Conservation (phyloP, 768 basidiomycete genomes). For the Psilocybe cubensis region DNA sequence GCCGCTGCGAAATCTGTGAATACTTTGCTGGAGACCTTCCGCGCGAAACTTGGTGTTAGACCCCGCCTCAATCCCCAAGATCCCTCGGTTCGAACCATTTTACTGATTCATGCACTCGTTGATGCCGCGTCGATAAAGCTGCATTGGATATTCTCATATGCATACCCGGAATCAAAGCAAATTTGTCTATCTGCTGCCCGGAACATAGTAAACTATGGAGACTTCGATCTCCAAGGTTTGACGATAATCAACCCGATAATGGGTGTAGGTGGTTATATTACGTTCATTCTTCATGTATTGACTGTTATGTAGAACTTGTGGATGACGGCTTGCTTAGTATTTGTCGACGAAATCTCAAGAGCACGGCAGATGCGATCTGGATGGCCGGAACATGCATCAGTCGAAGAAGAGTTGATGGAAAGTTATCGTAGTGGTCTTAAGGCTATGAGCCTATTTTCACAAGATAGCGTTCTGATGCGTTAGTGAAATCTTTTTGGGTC, state of each 20-base stretch:
- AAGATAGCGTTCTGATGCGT: constrained; percentile 50
- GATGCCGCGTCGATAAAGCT: constrained; percentile 56
- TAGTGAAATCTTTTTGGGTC: constrained; percentile 27
- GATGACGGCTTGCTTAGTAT: constrained; percentile 48
- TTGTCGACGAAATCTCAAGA: constrained; percentile 49
- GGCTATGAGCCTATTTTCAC: constrained; percentile 45
- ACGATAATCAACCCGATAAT: constrained; percentile 51
- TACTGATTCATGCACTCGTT: constrained; percentile 51
- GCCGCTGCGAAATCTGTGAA: constrained; percentile 49
- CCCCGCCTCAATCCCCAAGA: constrained; percentile 34
- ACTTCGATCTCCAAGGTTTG: constrained; percentile 40
- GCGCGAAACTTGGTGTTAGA: constrained; percentile 35
- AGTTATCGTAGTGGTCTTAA: constrained; percentile 42
- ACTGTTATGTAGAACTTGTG: constrained; percentile 42
- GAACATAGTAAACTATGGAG: constrained; percentile 44
- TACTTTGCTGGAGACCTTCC: constrained; percentile 46
- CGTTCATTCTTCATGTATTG: constrained; percentile 1
- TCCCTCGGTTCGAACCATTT: constrained; percentile 37
- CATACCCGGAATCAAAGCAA: constrained; percentile 44
- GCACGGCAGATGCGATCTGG: constrained; percentile 35
- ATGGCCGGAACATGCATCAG: constrained; percentile 30
- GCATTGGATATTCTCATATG: constrained; percentile 49
- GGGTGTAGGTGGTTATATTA: constrained; percentile 42
- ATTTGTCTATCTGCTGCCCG: constrained; percentile 46
- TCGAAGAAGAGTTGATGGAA: constrained; percentile 47